phyloP scores from a whole-genome alignment of 2,329 filamentous ascomycete species.

The Colletotrichum tofieldiae region DNA sequence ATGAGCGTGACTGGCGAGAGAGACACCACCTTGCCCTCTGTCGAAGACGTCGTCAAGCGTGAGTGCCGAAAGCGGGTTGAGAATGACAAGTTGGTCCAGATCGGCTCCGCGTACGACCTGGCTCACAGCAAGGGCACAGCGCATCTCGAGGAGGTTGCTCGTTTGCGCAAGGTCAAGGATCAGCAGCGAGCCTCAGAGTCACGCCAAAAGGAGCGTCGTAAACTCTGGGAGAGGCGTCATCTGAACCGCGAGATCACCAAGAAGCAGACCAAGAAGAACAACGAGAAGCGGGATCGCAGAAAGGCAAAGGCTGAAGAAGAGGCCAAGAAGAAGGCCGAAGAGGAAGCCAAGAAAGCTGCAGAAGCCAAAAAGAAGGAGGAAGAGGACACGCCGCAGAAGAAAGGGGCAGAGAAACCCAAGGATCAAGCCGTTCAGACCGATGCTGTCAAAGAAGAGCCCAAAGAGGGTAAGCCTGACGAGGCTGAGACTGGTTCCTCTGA shows the following conservation, averaged over 20 bases:
- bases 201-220: slow-evolving; percentile 61
- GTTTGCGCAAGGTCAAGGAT: slow-evolving; percentile 65
- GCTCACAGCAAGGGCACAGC: slow-evolving; percentile 72
- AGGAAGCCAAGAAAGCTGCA: slow-evolving; percentile 46
- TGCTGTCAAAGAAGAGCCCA: slow-evolving; percentile 17
- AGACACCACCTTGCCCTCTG: slow-evolving; percentile 58
- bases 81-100: slow-evolving; percentile 72
- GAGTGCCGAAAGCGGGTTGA: slow-evolving; percentile 64
- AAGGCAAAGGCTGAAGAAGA: slow-evolving; percentile 42
- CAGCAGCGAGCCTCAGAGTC: slow-evolving; percentile 65
- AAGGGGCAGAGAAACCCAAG: slow-evolving; percentile 29
- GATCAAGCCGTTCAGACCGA: slow-evolving; percentile 41
- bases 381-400: slow-evolving; percentile 51
- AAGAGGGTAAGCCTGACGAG: background rate
- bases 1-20: slow-evolving; percentile 69
- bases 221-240: slow-evolving; percentile 66
- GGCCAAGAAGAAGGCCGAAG: slow-evolving; percentile 42
- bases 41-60: slow-evolving; percentile 71
- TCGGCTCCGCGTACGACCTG: slow-evolving; percentile 72
- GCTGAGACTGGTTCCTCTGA: background rate
- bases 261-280: slow-evolving; percentile 59
- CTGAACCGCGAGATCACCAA: slow-evolving; percentile 59
- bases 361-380: slow-evolving; percentile 49
- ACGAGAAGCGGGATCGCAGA: slow-evolving; percentile 52
- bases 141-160: slow-evolving; percentile 65